phyloP scores from a whole-genome alignment of 768 basidiomycete species.

The Leucogyrophana mollusca region DNA sequence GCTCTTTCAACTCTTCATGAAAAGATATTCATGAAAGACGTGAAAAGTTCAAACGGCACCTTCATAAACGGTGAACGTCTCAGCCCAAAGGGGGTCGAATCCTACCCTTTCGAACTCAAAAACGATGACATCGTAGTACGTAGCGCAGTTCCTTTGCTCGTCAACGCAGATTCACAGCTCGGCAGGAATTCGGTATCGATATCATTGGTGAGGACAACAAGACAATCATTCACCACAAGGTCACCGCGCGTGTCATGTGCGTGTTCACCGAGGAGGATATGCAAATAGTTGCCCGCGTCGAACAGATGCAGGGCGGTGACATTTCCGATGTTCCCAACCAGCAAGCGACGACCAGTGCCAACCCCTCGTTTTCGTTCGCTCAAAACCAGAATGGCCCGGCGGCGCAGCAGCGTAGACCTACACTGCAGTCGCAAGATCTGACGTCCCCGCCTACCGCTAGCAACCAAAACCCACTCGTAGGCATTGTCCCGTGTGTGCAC shows the following conservation, averaged over 20 bases:
- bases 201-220: constrained; percentile 98
- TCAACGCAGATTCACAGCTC: constrained; percentile 7
- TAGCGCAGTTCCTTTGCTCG: constrained; percentile 12
- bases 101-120: constrained; percentile 91
- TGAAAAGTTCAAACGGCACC: constrained; percentile 97
- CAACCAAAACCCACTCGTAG: no score
- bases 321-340: constrained; percentile 33
- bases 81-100: constrained; percentile 85
- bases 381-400: constrained; percentile 34
- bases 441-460: no score
- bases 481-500: no score
- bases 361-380: constrained; percentile 42
- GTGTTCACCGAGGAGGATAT: constrained; percentile 86
- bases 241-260: constrained; percentile 91
- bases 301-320: constrained; percentile 54
- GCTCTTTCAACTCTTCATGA: no score
- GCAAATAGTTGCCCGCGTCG: constrained; percentile 64
- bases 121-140: constrained; percentile 94
- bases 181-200: constrained; percentile 97
- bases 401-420: constrained; percentile 49
- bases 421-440: constrained; percentile 57
- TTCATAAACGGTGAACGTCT: constrained; percentile 97
- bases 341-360: constrained; percentile 24
- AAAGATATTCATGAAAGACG: constrained; percentile 97
- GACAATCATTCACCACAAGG: constrained; percentile 97